A percentile compares a stretch with the other conserved stretches of the same genome.
Conservation (phyloP, 2,329 filamentous ascomycete species). For the Microsporum canis region DNA sequence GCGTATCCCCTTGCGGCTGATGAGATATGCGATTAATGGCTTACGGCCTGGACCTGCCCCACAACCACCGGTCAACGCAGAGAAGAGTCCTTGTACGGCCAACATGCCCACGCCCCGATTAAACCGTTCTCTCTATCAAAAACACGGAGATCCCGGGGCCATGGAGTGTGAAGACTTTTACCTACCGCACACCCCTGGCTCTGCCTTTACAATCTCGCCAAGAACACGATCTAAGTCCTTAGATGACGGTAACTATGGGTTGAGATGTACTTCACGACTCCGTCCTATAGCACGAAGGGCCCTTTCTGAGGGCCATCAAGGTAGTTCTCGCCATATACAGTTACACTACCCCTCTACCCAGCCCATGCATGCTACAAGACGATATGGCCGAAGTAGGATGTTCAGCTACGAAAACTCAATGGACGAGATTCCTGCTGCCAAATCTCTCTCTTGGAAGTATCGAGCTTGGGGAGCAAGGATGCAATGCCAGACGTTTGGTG, state of each 20-base stretch:
- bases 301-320: not conserved
- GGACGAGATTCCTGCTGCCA: not conserved
- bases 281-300: not conserved
- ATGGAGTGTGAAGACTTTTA: not conserved
- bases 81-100: not conserved
- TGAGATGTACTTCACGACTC: not conserved
- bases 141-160: not conserved
- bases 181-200: not conserved
- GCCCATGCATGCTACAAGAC: not conserved
- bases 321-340: not conserved
- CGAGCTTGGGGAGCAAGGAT: conserved; percentile 29
- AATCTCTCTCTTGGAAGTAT: conserved; percentile 20
- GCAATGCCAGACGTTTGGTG: conserved; percentile 22
- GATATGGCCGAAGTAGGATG: not conserved
- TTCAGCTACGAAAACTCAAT: not conserved
- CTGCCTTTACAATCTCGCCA: not conserved
- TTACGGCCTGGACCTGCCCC: conserved; percentile 19
- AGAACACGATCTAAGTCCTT: not conserved
- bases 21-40: conserved; percentile 18
- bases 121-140: not conserved
- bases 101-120: not conserved
- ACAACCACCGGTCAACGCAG: conserved; percentile 15
- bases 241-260: not conserved
- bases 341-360: not conserved
- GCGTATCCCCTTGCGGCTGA: conserved; percentile 21